Evolutionary conservation across 371 early-diverging fungal species (phyloP), one percentile per base, ranked within the genome.

Genomic region (Actinomortierella wolfii): DNA sequence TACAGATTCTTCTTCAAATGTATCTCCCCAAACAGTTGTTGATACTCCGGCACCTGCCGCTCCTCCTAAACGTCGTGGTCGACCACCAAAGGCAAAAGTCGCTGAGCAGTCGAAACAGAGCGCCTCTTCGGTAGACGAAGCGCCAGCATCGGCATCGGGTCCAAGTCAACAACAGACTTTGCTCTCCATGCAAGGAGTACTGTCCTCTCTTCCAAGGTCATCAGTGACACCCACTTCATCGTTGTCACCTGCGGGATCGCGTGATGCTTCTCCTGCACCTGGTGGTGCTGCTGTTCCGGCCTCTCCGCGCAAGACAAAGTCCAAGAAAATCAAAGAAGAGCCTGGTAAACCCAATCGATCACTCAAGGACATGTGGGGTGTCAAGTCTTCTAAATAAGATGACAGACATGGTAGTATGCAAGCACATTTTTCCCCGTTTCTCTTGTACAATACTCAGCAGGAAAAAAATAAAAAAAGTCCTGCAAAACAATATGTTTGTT

Each of bases 281-380:
- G 11, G 20, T 47, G 47, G 20, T 9, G 20, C 47, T 18, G 47
- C 47, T 20, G 20, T 47, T 1, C 47, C 47, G 21, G 11, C 47
- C 1, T 47, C 47, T 8, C 47, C 21, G 2, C 47, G 49, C 57
- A 17, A 24, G 9, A 48, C 15, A 9, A 44, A 40, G 18, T 21
- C 57, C 40, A 69, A 63, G 40, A 64, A 63, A 18, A 49, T 26
- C 11, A 24, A 7, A 26, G 69, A 63, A 28, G 59, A 56, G 41
- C 3, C 9, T 23, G 41, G 28, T 26, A 50, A 48, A 7, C 41
- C 52, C 23, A 51, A 56, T 29, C 69, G 29, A 25, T 63, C 56
- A 7, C 20, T 69, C 26, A 69, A 56, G 23, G 64, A 63, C 48
- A n/a, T 69, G 28, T 69, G 69, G 69, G 59, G 68, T 29, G 25